phyloP scores from a whole-genome alignment of 371 early-diverging fungal species.

The Nematocida major region DNA sequence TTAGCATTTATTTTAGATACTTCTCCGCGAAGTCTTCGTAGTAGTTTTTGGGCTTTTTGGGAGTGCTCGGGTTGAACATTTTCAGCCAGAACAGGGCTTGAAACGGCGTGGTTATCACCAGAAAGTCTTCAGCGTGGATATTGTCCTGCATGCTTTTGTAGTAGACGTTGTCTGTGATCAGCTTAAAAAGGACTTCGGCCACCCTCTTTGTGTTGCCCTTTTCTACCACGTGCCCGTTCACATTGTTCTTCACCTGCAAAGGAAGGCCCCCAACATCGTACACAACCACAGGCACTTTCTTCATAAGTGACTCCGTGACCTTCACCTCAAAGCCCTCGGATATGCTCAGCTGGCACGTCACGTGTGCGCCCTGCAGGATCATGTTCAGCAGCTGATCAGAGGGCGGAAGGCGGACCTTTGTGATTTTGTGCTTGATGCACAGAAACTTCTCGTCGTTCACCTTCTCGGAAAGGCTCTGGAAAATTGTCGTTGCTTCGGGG shows the following conservation, averaged over 20 bases:
- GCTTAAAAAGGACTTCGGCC: constrained; percentile 67
- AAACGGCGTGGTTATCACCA: constrained; percentile 51
- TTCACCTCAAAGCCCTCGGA: constrained; percentile 81
- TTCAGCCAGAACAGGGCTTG: constrained; percentile 54
- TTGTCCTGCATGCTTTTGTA: constrained; percentile 20
- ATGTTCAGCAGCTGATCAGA: constrained; percentile 74
- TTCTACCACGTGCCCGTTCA: constrained; percentile 69
- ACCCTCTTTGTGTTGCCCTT: constrained; percentile 68
- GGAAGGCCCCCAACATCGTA: constrained; percentile 74
- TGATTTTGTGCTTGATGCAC: constrained; percentile 45
- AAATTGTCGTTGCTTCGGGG: constrained; percentile 67
- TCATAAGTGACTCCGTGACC: constrained; percentile 74
- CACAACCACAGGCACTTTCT: constrained; percentile 70
- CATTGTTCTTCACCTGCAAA: constrained; percentile 69
- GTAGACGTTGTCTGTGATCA: constrained; percentile 63
- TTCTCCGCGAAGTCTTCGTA: constrained; percentile 15
- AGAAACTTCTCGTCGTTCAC: constrained; percentile 64
- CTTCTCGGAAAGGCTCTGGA: constrained; percentile 66
- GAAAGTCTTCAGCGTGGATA: constrained; percentile 30
- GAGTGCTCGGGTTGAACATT: neutral
- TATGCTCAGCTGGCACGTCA: constrained; percentile 72
- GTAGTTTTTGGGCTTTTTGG: neutral
- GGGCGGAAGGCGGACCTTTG: constrained; percentile 69
- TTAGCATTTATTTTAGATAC: constrained; percentile 19
- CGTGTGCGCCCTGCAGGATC: constrained; percentile 68